Conservation (phyloP, 495 filamentous ascomycete genomes). For the Talaromyces ruber region DNA sequence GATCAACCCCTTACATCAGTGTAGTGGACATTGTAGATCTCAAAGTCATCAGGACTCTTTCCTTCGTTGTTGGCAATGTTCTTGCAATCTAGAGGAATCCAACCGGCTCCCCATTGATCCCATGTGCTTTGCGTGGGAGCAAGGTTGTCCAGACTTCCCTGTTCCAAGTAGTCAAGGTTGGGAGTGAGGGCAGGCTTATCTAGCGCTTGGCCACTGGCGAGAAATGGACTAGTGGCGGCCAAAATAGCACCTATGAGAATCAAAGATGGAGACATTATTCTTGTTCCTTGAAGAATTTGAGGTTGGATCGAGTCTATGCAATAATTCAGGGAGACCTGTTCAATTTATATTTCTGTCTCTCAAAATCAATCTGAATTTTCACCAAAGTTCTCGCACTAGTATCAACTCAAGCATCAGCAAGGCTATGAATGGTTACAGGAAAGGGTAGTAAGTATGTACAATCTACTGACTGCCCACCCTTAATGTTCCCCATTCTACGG, state of each 20-base stretch:
- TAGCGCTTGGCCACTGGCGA: neutral
- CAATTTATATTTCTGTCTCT: neutral
- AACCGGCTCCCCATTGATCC: slow-evolving; percentile 12
- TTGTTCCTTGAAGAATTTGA: neutral
- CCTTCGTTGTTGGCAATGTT: slow-evolving; percentile 8
- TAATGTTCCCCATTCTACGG: neutral
- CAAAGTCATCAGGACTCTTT: slow-evolving; percentile 13
- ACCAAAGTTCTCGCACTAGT: too few relatives aligned
- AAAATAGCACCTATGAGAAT: neutral
- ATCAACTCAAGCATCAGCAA: too few relatives aligned
- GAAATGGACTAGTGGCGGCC: neutral
- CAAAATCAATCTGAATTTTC: too few relatives aligned
- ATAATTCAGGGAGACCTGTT: neutral
- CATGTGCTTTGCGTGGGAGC: neutral
- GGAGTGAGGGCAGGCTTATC: slow-evolving; percentile 6
- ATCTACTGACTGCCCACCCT: neutral
- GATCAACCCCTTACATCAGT: slow-evolving; percentile 11
- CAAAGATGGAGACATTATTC: neutral
- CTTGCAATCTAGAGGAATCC: slow-evolving; percentile 17
- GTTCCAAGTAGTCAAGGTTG: slow-evolving; percentile 9
- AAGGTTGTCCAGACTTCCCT: slow-evolving; percentile 7
- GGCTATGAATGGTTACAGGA: neutral
- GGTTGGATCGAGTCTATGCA: neutral
- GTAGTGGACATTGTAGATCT: slow-evolving; percentile 21
- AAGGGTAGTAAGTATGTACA: neutral